phyloP scores from a whole-genome alignment of 805 yeast species.

The Starmerella powellii region DNA sequence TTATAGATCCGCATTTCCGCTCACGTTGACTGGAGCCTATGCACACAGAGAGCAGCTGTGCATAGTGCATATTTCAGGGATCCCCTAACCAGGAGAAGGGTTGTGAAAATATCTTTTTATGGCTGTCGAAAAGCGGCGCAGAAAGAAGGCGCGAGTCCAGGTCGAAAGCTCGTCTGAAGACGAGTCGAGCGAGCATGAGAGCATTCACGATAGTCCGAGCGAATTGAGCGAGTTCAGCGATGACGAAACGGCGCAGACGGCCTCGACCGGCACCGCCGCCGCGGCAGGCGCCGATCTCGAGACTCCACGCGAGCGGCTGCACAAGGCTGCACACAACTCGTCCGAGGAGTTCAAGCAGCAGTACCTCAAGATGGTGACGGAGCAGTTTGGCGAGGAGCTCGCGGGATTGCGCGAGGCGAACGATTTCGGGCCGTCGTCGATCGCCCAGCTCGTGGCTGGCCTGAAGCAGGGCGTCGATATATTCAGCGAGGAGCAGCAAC shows the following conservation, averaged over 20 bases:
- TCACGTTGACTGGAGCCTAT: too few relatives aligned
- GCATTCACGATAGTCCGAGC: conserved; percentile 1
- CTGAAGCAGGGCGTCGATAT: conserved; percentile 31
- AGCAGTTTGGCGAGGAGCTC: conserved; percentile 38
- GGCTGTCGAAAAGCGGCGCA: conserved; percentile 21
- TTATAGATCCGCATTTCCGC: too few relatives aligned
- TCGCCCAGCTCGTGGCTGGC: conserved; percentile 28
- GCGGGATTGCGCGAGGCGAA: conserved; percentile 34
- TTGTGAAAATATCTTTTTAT: not conserved
- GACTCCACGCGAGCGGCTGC: conserved; percentile 19
- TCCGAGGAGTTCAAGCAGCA: conserved; percentile 26
- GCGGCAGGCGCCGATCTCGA: conserved; percentile 9
- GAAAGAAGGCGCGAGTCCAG: conserved; percentile 24
- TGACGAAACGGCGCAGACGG: conserved; percentile 3
- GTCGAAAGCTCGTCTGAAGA: conserved; percentile 20
- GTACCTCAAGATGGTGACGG: conserved; percentile 36
- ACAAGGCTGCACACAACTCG: conserved; percentile 17
- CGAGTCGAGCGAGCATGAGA: conserved; percentile 1
- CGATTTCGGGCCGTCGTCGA: conserved; percentile 31
- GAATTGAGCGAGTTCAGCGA: conserved; percentile 21
- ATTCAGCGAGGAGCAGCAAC: conserved; percentile 27
- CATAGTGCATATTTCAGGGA: too few relatives aligned
- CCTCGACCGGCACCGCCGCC: not conserved
- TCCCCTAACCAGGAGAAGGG: not conserved
- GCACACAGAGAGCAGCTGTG: too few relatives aligned